Percentiles rank a stretch among this genome's conserved stretches.
Evolutionary conservation across 306 rosid species (phyloP).

Genomic region (Vigna radiata): DNA sequence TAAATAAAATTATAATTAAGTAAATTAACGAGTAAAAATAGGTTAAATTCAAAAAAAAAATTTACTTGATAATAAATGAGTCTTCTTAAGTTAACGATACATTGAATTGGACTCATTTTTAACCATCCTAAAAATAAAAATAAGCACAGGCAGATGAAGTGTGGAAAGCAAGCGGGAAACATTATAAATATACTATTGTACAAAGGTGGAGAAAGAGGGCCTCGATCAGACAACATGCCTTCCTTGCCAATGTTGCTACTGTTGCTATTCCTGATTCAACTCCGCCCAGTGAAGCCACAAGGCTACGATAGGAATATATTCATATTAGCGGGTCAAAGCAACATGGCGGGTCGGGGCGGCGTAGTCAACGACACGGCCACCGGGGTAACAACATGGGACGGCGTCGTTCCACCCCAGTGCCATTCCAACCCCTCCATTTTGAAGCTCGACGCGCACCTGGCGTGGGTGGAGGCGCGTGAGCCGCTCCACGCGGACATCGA

Average conservation of each 20-base stretch:
- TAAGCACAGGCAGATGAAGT: neutral
- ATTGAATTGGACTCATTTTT: too few relatives aligned
- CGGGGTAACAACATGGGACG: conserved; percentile 64
- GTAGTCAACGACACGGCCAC: conserved; percentile 43
- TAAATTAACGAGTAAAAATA: too few relatives aligned
- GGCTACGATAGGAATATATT: conserved; percentile 50
- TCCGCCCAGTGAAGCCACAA: conserved; percentile 19
- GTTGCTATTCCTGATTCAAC: conserved; percentile 17
- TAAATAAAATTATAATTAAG: too few relatives aligned
- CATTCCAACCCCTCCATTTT: conserved; percentile 51
- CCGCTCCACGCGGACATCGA: conserved; percentile 76
- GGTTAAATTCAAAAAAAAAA: too few relatives aligned
- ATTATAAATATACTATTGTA: too few relatives aligned
- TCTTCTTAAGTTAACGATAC: too few relatives aligned
- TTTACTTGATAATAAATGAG: too few relatives aligned
- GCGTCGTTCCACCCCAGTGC: conserved; percentile 63
- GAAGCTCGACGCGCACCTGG: conserved; percentile 54
- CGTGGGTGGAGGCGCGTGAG: conserved; percentile 79
- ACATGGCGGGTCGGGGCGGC: conserved; percentile 98
- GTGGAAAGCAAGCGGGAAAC: neutral
- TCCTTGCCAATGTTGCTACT: neutral
- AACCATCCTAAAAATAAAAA: too few relatives aligned
- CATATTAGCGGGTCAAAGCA: conserved; percentile 95
- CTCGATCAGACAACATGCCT: conserved; percentile 32
- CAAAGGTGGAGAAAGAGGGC: neutral